Percentiles rank a stretch among this genome's conserved stretches.
Evolutionary conservation across 140 eudicot species (phyloP).

Genomic region (Oenanthe javanica): DNA sequence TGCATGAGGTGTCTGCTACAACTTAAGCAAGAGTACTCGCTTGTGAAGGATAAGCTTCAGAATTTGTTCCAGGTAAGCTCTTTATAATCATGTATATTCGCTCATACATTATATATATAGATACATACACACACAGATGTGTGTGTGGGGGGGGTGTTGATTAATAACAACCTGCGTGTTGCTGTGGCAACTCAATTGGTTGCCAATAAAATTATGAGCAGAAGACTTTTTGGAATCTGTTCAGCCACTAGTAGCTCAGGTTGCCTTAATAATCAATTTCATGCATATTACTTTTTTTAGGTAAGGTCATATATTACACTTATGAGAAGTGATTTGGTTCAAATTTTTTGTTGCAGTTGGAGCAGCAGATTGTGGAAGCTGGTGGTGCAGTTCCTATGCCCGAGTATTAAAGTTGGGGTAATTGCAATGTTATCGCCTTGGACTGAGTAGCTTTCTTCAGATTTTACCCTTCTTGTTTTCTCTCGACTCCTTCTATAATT

Average conservation of each 20-base stretch:
- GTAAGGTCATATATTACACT: too few relatives aligned
- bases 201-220: not conserved
- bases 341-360: constrained; percentile 37
- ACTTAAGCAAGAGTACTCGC: constrained; percentile 56
- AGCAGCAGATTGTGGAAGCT: constrained; percentile 70
- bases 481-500: not conserved
- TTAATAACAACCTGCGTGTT: too few relatives aligned
- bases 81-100: not conserved
- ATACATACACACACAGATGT: not conserved
- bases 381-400: constrained; percentile 71
- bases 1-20: constrained; percentile 66
- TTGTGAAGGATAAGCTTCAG: constrained; percentile 75
- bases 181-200: not conserved
- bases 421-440: not conserved
- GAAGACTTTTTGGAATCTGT: not conserved
- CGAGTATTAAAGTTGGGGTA: constrained; percentile 19
- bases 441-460: not conserved
- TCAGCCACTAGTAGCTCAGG: not conserved
- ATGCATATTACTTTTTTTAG: not conserved
- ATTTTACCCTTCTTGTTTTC: not conserved
- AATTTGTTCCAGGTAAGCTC: constrained; percentile 55
- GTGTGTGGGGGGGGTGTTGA: not conserved
- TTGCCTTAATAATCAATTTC: not conserved
- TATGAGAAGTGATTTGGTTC: not conserved
- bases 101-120: not conserved